Base-by-base conservation (phyloP, 805 yeast species). In the Zygosaccharomyces bisporus region DNA sequence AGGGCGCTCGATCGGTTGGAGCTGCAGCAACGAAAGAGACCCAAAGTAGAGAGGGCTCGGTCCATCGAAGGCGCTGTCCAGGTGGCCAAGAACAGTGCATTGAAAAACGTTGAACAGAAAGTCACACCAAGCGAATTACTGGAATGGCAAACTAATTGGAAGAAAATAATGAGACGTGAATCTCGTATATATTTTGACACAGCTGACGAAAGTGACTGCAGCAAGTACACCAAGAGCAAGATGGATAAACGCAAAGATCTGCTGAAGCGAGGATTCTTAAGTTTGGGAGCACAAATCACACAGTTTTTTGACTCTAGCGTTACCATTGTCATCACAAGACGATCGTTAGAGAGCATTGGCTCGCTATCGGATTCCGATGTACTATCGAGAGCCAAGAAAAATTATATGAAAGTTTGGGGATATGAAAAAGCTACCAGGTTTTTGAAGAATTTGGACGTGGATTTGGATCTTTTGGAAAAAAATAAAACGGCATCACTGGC, bases 381-480 rank as follows among this genome's bases (percentile, higher is more conserved):
- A 6, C 75, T 88, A 53, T 71, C 76, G 42, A 75, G 79, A 50
- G 95, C 90, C 4, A 71, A 70, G 39, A 58, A 56, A 33, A 74
- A 73, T 41, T 79, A 78, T 48, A 76, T 84, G 63, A 87, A 90
- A 62, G 84, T 90, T 18, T 91, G 97, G 96, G 79, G 83, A 31
- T 81, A 78, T 56, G 95, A 87, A 44, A 91, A 90, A 63, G 88
- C 90, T 1, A 76, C 80, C 56, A 69, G 96, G 41, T 90, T 90
- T 57, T 72, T 89, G 62, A 76, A 73, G 49, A 79, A 86, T 61
- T 67, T 86, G 55, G 80, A 79, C 39, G 80, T 65, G 6, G 66
- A 65, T 39, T 45, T 61, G n/a, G 59, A 63, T 16, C 49, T 59
- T 14, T 27, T 63, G 41, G 59, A 55, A 24, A 54, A 52, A 19